These are phyloP conservation scores for Xerocomellus amylosporus DNA, from an alignment of 768 basidiomycete species.

Conservation along the genomic window DNA sequence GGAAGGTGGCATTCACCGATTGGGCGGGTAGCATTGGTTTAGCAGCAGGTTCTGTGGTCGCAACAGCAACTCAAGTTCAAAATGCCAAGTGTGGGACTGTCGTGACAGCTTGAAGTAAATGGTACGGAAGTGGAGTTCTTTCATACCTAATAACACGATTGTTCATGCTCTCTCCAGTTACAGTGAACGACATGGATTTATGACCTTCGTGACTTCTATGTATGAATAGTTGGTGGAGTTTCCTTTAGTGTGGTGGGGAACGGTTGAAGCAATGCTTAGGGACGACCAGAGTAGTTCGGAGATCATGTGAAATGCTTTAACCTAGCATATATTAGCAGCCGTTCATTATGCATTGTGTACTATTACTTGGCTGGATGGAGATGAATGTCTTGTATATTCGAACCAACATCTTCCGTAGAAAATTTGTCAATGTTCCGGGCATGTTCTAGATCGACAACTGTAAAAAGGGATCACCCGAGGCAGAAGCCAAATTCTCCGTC, in stretches of 20 bases:
- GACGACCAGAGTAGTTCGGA: neutral
- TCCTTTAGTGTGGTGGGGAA: neutral
- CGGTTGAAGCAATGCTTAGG: neutral
- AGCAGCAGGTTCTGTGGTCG: neutral
- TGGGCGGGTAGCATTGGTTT: neutral
- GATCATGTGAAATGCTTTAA: neutral
- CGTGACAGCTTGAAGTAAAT: neutral
- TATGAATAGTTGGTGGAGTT: neutral
- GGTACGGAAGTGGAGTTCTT: neutral
- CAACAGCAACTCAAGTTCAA: neutral
- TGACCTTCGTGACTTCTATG: neutral
- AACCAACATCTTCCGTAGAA: neutral
- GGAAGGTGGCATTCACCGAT: neutral
- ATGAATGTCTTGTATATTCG: neutral
- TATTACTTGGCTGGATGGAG: neutral
- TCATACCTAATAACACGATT: neutral
- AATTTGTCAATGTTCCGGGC: neutral
- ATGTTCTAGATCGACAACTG: neutral
- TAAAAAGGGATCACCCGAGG: neutral
- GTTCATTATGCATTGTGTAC: neutral
- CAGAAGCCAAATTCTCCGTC: neutral
- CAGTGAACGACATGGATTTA: neutral
- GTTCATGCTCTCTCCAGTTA: neutral
- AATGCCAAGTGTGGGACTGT: neutral
- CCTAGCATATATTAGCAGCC: neutral